Conservation (phyloP, 2,329 filamentous ascomycete species). For the Calonectria hawksworthii region DNA sequence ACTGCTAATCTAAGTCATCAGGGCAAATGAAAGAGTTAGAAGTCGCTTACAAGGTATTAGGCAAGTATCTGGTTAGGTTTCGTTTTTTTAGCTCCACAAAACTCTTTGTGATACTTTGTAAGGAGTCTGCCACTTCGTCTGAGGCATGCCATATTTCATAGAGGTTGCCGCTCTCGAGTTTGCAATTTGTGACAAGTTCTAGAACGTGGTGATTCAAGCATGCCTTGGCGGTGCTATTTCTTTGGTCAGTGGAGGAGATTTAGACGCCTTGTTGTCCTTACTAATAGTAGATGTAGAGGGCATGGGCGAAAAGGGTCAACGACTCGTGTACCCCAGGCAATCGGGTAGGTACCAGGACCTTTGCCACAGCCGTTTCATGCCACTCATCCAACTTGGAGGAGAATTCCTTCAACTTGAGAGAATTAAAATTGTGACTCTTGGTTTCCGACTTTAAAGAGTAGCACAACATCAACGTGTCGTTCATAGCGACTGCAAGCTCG, state of each 20-base stretch:
- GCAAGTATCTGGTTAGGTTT: slow-evolving; percentile 13
- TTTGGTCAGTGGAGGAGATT: background rate
- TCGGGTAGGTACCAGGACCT: background rate
- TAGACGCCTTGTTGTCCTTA: background rate
- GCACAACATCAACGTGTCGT: slow-evolving; percentile 4
- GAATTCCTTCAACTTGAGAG: background rate
- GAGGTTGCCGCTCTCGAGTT: background rate
- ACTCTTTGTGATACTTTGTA: background rate
- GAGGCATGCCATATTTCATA: slow-evolving; percentile 19
- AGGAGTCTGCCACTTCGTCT: slow-evolving; percentile 12
- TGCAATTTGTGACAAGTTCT: background rate
- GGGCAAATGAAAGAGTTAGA: background rate
- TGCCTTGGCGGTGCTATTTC: slow-evolving; percentile 18
- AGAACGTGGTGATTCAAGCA: slow-evolving; percentile 3
- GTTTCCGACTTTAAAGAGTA: background rate
- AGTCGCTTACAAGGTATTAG: slow-evolving; percentile 25
- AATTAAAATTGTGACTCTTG: background rate
- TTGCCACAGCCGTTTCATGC: slow-evolving; percentile 11
- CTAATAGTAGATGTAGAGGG: slow-evolving; percentile 23
- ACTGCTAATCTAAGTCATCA: background rate
- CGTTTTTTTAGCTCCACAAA: slow-evolving; percentile 2
- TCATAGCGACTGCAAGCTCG: slow-evolving; percentile 20
- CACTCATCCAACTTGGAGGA: slow-evolving; percentile 12
- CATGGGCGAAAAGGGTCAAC: slow-evolving; percentile 13
- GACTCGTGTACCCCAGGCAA: slow-evolving; percentile 3